Base-by-base conservation (phyloP, 805 yeast species). In the Candida xyloterini region DNA sequence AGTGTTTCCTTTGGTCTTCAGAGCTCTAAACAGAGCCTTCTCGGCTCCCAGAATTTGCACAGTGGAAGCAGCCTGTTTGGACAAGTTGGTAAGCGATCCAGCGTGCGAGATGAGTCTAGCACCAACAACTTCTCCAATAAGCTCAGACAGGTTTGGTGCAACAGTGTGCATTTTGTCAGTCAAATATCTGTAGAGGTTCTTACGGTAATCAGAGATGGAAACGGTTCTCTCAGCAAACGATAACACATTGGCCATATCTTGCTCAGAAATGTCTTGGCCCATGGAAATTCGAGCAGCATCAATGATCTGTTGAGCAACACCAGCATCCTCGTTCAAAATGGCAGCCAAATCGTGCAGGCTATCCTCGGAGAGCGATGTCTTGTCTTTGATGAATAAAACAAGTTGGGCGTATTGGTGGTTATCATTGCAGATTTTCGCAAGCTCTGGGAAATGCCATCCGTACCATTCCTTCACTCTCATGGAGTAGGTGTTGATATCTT, bases 381-480 rank as follows among this genome's bases (percentile, higher is more conserved):
- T 93, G 72, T 93, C 95, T 68, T 79, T 78, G 63, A 93, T 87
- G 68, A 76, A 74, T 48, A 88, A 69, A 46, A 88, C 86, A 48
- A 91, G 76, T 64, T 76, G 79, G 53, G 97, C 96, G 66, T 76
- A 90, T 48, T 74, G 70, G 72, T 84, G 85, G 75, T 88, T 89
- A 68, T 90, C 96, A 53, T 87, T 79, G 38, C 86, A 95, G 57
- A 90, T 77, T 70, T 84, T 86, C 56, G 95, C 93, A 70, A 89
- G 78, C 72, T 89, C 97, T 44, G 97, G 97, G 81, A 93, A 89
- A 66, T 89, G 97, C 97, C 97, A 89, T 57, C 96, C 95, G 71
- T 89, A 89, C 97, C 97, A 89, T 71, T 89, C 97, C 73, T 89
- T 87, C 52, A 85, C 93, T 70, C 97, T 81, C 97, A 89, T 89